phyloP scores from a whole-genome alignment of 495 filamentous ascomycete genomes.

The Xylaria nigripes region DNA sequence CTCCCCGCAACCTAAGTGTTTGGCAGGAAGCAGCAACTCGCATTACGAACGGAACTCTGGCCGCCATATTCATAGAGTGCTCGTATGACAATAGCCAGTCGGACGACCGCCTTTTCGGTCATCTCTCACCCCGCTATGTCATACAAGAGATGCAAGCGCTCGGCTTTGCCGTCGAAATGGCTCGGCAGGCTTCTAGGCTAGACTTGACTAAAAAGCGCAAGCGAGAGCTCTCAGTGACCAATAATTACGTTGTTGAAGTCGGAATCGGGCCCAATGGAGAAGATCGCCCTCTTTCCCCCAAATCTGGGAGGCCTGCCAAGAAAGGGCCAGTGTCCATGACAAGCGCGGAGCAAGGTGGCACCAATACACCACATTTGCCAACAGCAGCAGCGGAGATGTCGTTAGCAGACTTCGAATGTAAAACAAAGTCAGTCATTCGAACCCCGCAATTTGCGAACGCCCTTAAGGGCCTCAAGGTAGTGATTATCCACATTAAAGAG shows the following conservation, averaged over 20 bases:
- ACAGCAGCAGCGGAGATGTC: slow-evolving; percentile 33
- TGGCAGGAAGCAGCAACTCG: slow-evolving; percentile 85
- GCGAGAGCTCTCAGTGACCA: slow-evolving; percentile 19
- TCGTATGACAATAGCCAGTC: slow-evolving; percentile 72
- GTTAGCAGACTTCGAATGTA: slow-evolving; percentile 26
- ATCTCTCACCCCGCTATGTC: slow-evolving; percentile 75
- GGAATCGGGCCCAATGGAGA: slow-evolving; percentile 8
- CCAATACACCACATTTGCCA: slow-evolving; percentile 26
- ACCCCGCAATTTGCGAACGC: slow-evolving; percentile 14
- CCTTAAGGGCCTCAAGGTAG: slow-evolving; percentile 50
- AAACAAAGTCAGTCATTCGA: neutral
- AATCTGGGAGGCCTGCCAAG: slow-evolving; percentile 22
- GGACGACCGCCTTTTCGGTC: slow-evolving; percentile 73
- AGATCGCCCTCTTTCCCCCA: slow-evolving; percentile 35
- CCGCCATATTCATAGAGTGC: slow-evolving; percentile 90
- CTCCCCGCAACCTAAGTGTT: slow-evolving; percentile 67
- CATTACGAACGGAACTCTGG: slow-evolving; percentile 57
- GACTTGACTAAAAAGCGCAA: slow-evolving; percentile 36
- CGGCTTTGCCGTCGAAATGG: slow-evolving; percentile 52
- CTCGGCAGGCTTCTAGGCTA: slow-evolving; percentile 23
- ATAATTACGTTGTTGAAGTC: slow-evolving; percentile 3
- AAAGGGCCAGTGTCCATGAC: slow-evolving; percentile 6
- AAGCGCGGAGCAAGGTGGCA: slow-evolving; percentile 8
- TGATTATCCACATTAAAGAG: slow-evolving; percentile 79
- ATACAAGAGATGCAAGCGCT: slow-evolving; percentile 66